These are phyloP conservation scores for Ophiostoma montium DNA, from an alignment of 2,329 filamentous ascomycete species.

Conservation along the genomic window DNA sequence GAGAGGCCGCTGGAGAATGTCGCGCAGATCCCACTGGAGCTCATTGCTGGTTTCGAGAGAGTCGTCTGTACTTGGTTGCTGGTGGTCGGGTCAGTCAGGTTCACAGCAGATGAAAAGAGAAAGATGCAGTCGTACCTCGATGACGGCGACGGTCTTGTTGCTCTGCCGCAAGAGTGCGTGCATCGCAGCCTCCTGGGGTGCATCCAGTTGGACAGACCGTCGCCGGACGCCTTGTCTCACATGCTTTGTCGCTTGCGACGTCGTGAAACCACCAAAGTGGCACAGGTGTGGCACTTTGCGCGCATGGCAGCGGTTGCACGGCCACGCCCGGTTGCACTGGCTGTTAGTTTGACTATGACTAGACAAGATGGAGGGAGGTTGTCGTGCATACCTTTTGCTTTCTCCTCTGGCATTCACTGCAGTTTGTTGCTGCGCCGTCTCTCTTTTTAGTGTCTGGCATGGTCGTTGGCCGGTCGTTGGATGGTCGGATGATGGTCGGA, in stretches of 20 bases:
- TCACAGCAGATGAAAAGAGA: not conserved
- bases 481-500: no score
- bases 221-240: not conserved
- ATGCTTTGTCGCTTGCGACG: not conserved
- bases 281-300: slow-evolving; percentile 34
- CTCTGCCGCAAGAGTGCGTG: not conserved
- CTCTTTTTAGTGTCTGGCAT: not conserved
- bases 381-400: slow-evolving; percentile 30
- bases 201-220: not conserved
- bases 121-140: not conserved
- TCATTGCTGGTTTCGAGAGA: no score
- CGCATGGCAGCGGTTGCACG: slow-evolving; percentile 34
- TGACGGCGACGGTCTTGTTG: not conserved
- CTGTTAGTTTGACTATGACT: not conserved
- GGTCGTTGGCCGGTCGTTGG: not conserved
- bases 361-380: no score
- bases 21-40: no score
- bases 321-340: slow-evolving; percentile 35
- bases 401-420: slow-evolving; percentile 33
- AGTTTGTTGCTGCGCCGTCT: slow-evolving; percentile 13
- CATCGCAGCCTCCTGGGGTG: not conserved
- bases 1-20: no score
- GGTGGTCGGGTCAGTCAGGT: not conserved
- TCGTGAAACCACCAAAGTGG: slow-evolving; percentile 22
- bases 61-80: no score